Conservation (phyloP, 1,284 basidiomycete genomes). For the Cutaneotrichosporon arboriforme region DNA sequence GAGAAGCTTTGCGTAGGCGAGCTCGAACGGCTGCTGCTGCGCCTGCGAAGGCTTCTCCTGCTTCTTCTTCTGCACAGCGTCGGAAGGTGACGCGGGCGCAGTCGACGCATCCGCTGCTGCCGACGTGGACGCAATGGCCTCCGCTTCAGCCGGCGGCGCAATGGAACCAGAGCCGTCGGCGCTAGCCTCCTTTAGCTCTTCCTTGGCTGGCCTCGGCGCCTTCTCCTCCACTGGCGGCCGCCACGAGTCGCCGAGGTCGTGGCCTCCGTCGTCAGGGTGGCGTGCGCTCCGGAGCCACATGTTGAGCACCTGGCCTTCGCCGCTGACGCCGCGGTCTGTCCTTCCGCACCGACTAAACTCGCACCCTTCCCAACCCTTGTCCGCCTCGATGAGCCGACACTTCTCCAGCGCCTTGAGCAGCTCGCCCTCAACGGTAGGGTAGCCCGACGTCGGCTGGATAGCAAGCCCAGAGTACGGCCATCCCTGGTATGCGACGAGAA, state of each 20-base stretch:
- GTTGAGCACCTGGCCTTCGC: slow-evolving; percentile 88
- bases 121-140: slow-evolving; percentile 20
- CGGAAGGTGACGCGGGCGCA: not conserved
- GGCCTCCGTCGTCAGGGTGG: slow-evolving; percentile 28
- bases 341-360: slow-evolving; percentile 87
- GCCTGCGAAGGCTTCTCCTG: slow-evolving; percentile 3
- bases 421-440: slow-evolving; percentile 87
- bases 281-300: slow-evolving; percentile 72
- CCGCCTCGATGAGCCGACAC: slow-evolving; percentile 66
- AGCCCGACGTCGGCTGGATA: slow-evolving; percentile 57
- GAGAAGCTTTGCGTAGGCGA: slow-evolving; percentile 72
- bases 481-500: slow-evolving; percentile 88
- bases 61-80: slow-evolving; percentile 1
- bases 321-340: slow-evolving; percentile 92
- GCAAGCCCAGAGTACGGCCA: slow-evolving; percentile 88
- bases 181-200: not conserved
- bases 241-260: slow-evolving; percentile 26
- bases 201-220: slow-evolving; percentile 2
- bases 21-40: slow-evolving; percentile 51
- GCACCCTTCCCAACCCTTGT: slow-evolving; percentile 72
- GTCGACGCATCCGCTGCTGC: not conserved
- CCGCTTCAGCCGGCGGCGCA: not conserved
- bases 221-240: slow-evolving; percentile 10
- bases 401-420: slow-evolving; percentile 76
- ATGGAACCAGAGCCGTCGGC: not conserved